Evolutionary conservation across 768 basidiomycete species (phyloP).

Genomic region (Porpolomopsis calyptriformis): DNA sequence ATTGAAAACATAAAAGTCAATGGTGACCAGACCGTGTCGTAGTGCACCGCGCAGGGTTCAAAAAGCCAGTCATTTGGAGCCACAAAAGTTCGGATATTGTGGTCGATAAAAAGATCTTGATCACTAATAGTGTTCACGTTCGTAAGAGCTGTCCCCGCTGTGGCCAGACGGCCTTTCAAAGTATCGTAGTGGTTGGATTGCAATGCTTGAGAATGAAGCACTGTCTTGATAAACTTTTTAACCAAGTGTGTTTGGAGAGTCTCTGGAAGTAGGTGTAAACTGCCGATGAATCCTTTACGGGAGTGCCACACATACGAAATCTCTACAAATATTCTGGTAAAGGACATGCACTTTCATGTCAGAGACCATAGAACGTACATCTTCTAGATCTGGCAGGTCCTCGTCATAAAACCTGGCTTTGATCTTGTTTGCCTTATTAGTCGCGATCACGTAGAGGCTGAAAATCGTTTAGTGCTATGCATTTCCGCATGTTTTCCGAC

Average conservation of each 20-base stretch:
- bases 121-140: conserved; percentile 50
- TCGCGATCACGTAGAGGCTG: conserved; percentile 65
- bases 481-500: conserved; percentile 4
- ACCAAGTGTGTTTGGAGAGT: conserved; percentile 57
- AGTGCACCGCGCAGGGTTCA: conserved; percentile 63
- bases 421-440: conserved; percentile 52
- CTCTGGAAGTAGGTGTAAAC: conserved; percentile 32
- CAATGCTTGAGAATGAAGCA: conserved; percentile 49
- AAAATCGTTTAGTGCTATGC: background rate
- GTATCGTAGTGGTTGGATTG: conserved; percentile 48
- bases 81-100: conserved; percentile 58
- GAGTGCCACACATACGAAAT: conserved; percentile 44
- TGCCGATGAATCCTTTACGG: conserved; percentile 1
- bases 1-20: too few species aligned
- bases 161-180: conserved; percentile 39
- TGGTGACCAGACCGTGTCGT: conserved; percentile 69
- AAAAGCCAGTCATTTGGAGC: conserved; percentile 61
- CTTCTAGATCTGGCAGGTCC: conserved; percentile 58
- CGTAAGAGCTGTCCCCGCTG: conserved; percentile 37
- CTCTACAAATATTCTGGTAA: conserved; percentile 32
- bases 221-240: conserved; percentile 40
- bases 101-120: conserved; percentile 60
- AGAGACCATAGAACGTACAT: conserved; percentile 38
- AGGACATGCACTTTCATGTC: conserved; percentile 6
- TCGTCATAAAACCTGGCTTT: conserved; percentile 65